Evolutionary conservation across 495 filamentous ascomycete species (phyloP).

Genomic region (Talaromyces wortmannii): DNA sequence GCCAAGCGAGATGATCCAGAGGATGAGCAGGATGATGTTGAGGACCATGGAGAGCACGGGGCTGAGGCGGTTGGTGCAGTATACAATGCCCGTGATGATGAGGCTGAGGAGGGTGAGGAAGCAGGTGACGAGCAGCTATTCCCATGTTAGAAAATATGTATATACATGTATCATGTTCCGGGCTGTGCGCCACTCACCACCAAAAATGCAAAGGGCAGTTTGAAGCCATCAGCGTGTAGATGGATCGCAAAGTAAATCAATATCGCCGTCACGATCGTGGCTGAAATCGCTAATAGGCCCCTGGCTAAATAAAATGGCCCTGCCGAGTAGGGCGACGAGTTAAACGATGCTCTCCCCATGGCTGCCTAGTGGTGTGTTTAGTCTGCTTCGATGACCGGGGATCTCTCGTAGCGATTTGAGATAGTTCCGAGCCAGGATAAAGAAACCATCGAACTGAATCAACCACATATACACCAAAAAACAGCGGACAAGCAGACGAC

Average conservation of each 20-base stretch:
- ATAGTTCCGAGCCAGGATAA: too few species aligned
- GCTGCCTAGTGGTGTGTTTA: background rate
- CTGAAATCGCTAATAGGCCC: conserved; percentile 40
- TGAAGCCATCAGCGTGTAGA: conserved; percentile 44
- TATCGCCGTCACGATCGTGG: conserved; percentile 50
- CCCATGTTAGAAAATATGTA: background rate
- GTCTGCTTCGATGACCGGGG: too few species aligned
- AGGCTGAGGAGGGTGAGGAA: conserved; percentile 49
- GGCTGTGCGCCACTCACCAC: conserved; percentile 36
- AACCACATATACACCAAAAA: too few species aligned
- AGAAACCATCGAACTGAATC: too few species aligned
- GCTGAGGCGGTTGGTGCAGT: conserved; percentile 50
- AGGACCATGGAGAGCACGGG: conserved; percentile 45
- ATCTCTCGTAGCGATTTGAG: too few species aligned
- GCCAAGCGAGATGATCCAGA: conserved; percentile 52
- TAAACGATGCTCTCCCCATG: conserved; percentile 29
- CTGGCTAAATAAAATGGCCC: conserved; percentile 54
- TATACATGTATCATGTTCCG: background rate
- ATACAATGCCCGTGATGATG: conserved; percentile 44
- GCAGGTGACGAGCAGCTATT: conserved; percentile 49
- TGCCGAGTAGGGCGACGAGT: conserved; percentile 36
- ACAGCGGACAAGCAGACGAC: background rate
- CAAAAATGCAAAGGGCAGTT: conserved; percentile 58
- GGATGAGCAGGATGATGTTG: conserved; percentile 43
- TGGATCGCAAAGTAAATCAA: conserved; percentile 57